Evolutionary conservation across 768 basidiomycete genomes (phyloP), one percentile per base, ranked within the genome.

Genomic region (Calocera cornea): DNA sequence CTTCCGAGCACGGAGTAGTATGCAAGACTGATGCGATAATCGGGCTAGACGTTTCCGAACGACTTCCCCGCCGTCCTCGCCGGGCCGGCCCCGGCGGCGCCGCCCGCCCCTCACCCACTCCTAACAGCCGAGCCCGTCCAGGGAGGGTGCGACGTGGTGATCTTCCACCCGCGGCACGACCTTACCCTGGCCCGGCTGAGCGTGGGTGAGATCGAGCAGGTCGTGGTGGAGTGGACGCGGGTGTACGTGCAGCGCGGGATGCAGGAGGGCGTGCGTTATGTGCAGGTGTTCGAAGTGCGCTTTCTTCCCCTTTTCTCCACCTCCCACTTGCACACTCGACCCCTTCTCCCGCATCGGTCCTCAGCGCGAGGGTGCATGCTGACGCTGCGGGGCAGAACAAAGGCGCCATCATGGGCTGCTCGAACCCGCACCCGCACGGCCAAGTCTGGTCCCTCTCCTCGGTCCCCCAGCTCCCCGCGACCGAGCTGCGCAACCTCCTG

Each of bases 381-480:
- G 34, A 31, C 24, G 17, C 31, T 12, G n/a, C 19, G n/a, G 50
- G 24, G 2, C 71, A 92, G 87, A 94, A 93, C 76, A 95, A 94
- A 77, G 94, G 94, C 1, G 77, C 87, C 1, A 93, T 92, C 80
- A 95, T 95, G 94, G 94, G 94, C 12, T 95, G 92, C 74, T 92
- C 89, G 7, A 95, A 95, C 73, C 91, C 92, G 29, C 94, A 95
- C 75, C 92, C 94, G 0, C 94, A 95, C 75, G 91, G 92, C 24
- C 94, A 97, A 76, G 84, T 87, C 17, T 92, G 92, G 90, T 88
- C 90, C 1, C 76, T 87, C 2, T 89, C 88, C 1, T 80, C 80
- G 17, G 78, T 93, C 7, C 92, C 92, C 0, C 83, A 85, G 0
- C 75, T 89, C 29, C 86, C 90, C 0, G 80, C 86, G 1, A 84